Percentiles rank a stretch among this genome's conserved stretches.
These are phyloP conservation scores for Taiwanofungus camphoratus DNA, from an alignment of 1,284 basidiomycete species.

Conservation along the genomic window DNA sequence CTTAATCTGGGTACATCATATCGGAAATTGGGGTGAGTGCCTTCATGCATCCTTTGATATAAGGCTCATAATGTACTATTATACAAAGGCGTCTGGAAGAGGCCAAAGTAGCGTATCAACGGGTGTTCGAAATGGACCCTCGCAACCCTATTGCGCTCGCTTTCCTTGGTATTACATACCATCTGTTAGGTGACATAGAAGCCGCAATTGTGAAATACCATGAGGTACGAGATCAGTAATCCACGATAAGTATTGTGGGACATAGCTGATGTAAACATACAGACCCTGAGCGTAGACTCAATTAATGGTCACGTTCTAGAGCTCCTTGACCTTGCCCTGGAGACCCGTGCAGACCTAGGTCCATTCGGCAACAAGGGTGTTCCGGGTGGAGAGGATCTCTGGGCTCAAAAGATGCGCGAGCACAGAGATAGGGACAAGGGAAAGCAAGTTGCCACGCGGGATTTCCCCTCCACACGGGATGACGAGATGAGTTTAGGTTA, in stretches of 20 bases:
- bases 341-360: slow-evolving; percentile 28
- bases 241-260: too few relatives aligned
- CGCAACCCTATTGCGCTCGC: slow-evolving; percentile 74
- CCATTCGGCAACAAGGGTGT: slow-evolving; percentile 20
- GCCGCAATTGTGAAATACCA: slow-evolving; percentile 85
- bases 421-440: slow-evolving; percentile 26
- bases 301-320: slow-evolving; percentile 85
- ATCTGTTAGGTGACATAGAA: slow-evolving; percentile 68
- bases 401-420: slow-evolving; percentile 28
- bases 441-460: slow-evolving; percentile 15
- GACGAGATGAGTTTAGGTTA: slow-evolving; percentile 10
- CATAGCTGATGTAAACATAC: too few relatives aligned
- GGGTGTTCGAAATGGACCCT: slow-evolving; percentile 78
- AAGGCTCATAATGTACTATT: neutral
- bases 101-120: slow-evolving; percentile 66
- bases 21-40: slow-evolving; percentile 67
- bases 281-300: slow-evolving; percentile 82
- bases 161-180: slow-evolving; percentile 80
- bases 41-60: neutral
- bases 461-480: slow-evolving; percentile 6
- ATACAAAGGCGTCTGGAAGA: slow-evolving; percentile 56
- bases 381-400: slow-evolving; percentile 24
- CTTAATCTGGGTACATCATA: slow-evolving; percentile 87
- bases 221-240: slow-evolving; percentile 64
- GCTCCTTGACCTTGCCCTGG: slow-evolving; percentile 79